Conservation (phyloP, 345 rosid species). For the Excoecaria agallocha region DNA sequence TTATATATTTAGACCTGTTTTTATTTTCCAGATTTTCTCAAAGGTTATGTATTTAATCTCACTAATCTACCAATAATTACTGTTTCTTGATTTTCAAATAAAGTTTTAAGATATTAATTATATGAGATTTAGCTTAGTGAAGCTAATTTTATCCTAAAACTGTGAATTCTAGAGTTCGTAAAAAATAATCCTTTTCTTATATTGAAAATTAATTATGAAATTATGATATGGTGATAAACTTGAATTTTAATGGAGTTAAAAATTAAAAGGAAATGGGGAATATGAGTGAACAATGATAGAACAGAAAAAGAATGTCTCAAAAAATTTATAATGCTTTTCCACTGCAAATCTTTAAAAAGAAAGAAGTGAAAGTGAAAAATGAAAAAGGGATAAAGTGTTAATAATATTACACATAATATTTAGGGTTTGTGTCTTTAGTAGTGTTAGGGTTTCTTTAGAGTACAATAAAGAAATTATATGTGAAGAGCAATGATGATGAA, state of each 20-base stretch:
- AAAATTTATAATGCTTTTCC: neutral
- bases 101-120: too few relatives aligned
- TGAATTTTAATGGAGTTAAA: neutral
- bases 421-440: conserved; percentile 10
- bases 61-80: too few relatives aligned
- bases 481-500: conserved; percentile 76
- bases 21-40: too few relatives aligned
- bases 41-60: too few relatives aligned
- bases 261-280: neutral
- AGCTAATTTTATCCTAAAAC: too few relatives aligned
- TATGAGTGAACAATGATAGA: conserved; percentile 1
- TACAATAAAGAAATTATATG: conserved; percentile 32
- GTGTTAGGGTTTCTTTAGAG: conserved; percentile 4
- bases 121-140: too few relatives aligned
- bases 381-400: neutral
- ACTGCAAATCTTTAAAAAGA: neutral
- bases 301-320: neutral
- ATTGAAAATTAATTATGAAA: too few relatives aligned
- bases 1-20: too few relatives aligned
- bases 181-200: neutral
- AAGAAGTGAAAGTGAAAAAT: neutral
- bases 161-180: too few relatives aligned
- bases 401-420: neutral
- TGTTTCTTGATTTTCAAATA: too few relatives aligned
- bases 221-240: too few relatives aligned